Percentiles rank a stretch among this genome's conserved stretches.
Evolutionary conservation across 1,284 basidiomycete genomes (phyloP).

Genomic region (Ustilago trichophora): DNA sequence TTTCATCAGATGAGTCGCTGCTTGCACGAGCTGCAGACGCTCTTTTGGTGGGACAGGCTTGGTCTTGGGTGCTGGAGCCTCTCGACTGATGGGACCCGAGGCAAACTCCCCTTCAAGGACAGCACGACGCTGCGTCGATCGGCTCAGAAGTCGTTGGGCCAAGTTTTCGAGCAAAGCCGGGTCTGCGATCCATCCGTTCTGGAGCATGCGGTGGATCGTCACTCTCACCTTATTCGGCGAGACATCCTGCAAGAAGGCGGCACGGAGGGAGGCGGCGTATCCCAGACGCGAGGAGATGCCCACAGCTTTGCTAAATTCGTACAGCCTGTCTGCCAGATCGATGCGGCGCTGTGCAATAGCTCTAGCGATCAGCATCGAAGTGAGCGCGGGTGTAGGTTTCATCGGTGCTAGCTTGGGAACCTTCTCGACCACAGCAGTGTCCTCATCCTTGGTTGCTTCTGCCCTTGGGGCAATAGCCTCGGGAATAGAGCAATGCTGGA

Average conservation of each 20-base stretch:
- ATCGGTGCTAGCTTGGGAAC: slow-evolving; percentile 28
- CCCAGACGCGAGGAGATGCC: slow-evolving; percentile 11
- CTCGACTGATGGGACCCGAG: neutral
- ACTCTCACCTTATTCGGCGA: slow-evolving; percentile 6
- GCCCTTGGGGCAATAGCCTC: neutral
- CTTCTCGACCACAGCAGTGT: neutral
- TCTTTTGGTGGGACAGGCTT: neutral
- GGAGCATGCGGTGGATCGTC: slow-evolving; percentile 1
- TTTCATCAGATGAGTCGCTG: slow-evolving; percentile 17
- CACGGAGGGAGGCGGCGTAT: slow-evolving; percentile 1
- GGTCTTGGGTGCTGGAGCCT: neutral
- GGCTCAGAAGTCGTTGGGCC: slow-evolving; percentile 11
- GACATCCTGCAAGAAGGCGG: slow-evolving; percentile 1
- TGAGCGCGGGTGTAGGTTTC: slow-evolving; percentile 14
- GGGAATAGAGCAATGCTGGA: slow-evolving; percentile 22
- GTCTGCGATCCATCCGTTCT: slow-evolving; percentile 14
- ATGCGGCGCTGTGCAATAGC: slow-evolving; percentile 11
- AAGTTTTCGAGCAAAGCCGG: slow-evolving; percentile 18
- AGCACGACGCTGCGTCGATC: slow-evolving; percentile 2
- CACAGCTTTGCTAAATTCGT: slow-evolving; percentile 10
- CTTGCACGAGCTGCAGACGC: slow-evolving; percentile 5
- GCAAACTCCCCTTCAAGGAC: neutral
- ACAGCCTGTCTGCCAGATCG: slow-evolving; percentile 26
- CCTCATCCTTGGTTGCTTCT: neutral
- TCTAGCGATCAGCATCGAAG: slow-evolving; percentile 25